Conservation (phyloP, 2,329 filamentous ascomycete species). For the Hymenoscyphus repandus region DNA sequence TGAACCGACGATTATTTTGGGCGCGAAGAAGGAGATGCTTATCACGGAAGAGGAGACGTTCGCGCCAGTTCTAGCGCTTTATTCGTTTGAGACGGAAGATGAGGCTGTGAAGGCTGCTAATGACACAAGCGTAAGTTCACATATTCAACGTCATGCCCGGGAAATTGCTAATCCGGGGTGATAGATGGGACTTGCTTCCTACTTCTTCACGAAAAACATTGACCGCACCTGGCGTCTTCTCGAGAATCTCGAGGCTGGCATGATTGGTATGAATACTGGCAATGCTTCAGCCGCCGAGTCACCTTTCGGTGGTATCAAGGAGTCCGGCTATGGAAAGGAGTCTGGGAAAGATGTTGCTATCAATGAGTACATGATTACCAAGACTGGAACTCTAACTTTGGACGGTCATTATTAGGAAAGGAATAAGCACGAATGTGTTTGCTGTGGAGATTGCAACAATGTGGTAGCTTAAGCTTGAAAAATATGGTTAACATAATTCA, state of each 20-base stretch:
- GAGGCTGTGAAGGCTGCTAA: slow-evolving; percentile 57
- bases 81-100: slow-evolving; percentile 61
- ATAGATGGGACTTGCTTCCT: slow-evolving; percentile 58
- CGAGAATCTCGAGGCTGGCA: slow-evolving; percentile 63
- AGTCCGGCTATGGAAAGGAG: slow-evolving; percentile 64
- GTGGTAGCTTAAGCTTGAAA: no score
- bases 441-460: no score
- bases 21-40: slow-evolving; percentile 53
- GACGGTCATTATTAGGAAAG: slow-evolving; percentile 35
- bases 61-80: slow-evolving; percentile 58
- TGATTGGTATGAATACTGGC: slow-evolving; percentile 63
- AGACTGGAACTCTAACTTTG: slow-evolving; percentile 52
- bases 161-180: not conserved
- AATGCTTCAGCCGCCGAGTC: slow-evolving; percentile 60
- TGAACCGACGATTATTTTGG: slow-evolving; percentile 59
- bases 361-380: slow-evolving; percentile 56
- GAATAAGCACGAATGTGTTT: not conserved
- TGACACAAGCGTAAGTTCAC: slow-evolving; percentile 39
- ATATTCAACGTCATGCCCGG: no score
- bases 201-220: slow-evolving; percentile 64
- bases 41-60: slow-evolving; percentile 59
- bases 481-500: no score
- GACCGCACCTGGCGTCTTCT: slow-evolving; percentile 61
- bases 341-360: slow-evolving; percentile 61
- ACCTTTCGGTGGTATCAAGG: slow-evolving; percentile 64